Evolutionary conservation across 441 rosid genomes (phyloP).

Genomic region (Macaranga tanarius): DNA sequence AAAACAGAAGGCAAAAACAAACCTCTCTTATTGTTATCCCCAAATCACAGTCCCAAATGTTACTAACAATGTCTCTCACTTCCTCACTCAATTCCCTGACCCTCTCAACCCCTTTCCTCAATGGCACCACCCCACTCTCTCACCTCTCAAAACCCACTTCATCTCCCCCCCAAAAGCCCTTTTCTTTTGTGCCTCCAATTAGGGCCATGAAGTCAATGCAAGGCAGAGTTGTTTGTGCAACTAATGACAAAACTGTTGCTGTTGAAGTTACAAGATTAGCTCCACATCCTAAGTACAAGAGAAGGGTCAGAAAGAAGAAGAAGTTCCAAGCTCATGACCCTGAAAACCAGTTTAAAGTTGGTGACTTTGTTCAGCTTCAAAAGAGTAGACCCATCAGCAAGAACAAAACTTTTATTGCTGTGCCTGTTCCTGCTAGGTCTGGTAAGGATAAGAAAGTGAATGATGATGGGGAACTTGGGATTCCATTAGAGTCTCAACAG

Average conservation of each 20-base stretch:
- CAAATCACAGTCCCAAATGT: slow-evolving; percentile 4
- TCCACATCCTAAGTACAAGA: slow-evolving; percentile 82
- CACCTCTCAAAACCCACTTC: slow-evolving; percentile 27
- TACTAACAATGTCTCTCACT: slow-evolving; percentile 39
- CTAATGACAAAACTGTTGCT: slow-evolving; percentile 76
- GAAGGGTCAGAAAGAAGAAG: slow-evolving; percentile 83
- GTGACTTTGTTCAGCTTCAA: slow-evolving; percentile 69
- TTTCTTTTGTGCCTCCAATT: slow-evolving; percentile 42
- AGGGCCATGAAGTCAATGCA: slow-evolving; percentile 73
- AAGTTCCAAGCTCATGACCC: slow-evolving; percentile 94
- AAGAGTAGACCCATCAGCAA: slow-evolving; percentile 76
- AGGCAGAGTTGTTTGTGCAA: slow-evolving; percentile 77
- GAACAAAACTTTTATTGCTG: slow-evolving; percentile 64
- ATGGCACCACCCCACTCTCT: slow-evolving; percentile 47
- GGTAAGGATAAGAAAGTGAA: slow-evolving; percentile 31
- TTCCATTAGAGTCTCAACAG: slow-evolving; percentile 64
- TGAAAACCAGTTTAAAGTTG: slow-evolving; percentile 68
- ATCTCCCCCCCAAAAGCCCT: slow-evolving; percentile 9
- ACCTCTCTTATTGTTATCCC: slow-evolving; percentile 6
- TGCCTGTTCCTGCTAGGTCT: slow-evolving; percentile 39
- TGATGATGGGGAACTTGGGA: slow-evolving; percentile 46
- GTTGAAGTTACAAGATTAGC: slow-evolving; percentile 76
- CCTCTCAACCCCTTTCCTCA: slow-evolving; percentile 51
- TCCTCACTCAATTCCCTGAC: slow-evolving; percentile 51
- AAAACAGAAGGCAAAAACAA: neutral